Conservation (phyloP, 805 yeast species). For the Pichia pseudocactophila region DNA sequence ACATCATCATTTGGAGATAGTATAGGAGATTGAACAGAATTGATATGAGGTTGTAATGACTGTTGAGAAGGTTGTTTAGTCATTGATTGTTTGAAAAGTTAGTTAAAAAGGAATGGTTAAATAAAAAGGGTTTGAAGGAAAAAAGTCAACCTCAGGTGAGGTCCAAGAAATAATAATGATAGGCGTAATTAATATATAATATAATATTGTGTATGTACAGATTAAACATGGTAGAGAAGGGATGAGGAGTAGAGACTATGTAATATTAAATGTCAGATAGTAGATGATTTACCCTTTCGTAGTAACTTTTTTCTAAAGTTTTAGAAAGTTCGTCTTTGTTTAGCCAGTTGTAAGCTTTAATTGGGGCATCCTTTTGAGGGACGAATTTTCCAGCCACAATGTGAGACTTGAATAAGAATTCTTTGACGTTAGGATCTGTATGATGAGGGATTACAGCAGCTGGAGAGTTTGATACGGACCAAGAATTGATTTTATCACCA, state of each 20-base stretch:
- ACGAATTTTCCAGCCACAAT: slow-evolving; percentile 76
- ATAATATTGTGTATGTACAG: not conserved
- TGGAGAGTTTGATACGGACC: slow-evolving; percentile 88
- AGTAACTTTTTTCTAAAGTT: slow-evolving; percentile 47
- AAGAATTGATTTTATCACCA: slow-evolving; percentile 69
- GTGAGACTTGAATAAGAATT: slow-evolving; percentile 78
- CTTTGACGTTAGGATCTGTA: slow-evolving; percentile 30
- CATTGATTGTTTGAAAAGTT: not conserved
- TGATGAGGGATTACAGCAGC: slow-evolving; percentile 52
- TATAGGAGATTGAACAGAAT: not conserved
- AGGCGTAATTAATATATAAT: too few species aligned
- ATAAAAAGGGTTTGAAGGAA: not conserved
- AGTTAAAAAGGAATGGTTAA: not conserved
- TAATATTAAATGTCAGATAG: slow-evolving; percentile 23
- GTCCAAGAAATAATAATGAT: too few species aligned
- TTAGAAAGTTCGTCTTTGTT: slow-evolving; percentile 66
- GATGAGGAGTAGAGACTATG: not conserved
- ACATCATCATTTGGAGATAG: slow-evolving; percentile 4
- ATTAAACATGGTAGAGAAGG: not conserved
- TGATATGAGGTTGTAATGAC: not conserved
- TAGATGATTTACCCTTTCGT: slow-evolving; percentile 41
- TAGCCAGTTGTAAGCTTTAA: slow-evolving; percentile 67
- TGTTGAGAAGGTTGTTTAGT: not conserved
- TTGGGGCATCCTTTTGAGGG: slow-evolving; percentile 28
- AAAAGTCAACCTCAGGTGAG: too few species aligned